Evolutionary conservation across 441 rosid species (phyloP), one percentile per base, ranked within the genome.

Genomic region (Isatis lusitanica): DNA sequence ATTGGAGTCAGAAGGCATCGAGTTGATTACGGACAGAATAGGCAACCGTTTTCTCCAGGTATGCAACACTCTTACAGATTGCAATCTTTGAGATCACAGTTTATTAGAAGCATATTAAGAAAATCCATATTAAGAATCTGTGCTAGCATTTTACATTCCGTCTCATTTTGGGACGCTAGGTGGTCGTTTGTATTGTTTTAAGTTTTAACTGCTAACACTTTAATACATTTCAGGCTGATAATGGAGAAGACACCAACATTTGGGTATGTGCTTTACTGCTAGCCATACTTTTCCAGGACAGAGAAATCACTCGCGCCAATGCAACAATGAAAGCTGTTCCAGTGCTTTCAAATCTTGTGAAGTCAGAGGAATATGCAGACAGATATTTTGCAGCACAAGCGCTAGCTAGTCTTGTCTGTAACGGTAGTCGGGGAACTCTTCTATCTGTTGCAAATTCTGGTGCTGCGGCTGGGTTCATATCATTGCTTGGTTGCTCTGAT

Each of bases 371-470:
- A 76, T 82, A 79, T 8, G 88, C 96, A 66, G 88, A 90, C 80
- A 87, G 93, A 83, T 96, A 90, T 81, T 96, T 94, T 85, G 96
- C 96, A 79, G 99, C 98, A 39, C 98, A 96, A 87, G 98, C 98
- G 55, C 63, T 92, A 42, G 87, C 97, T 59, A 94, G 98, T 85
- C 86, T 96, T 57, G 96, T 96, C 76, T 92, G 99, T 77, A 96
- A 96, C 70, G 99, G 99, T 74, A 96, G 98, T 80, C 74, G 99
- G 81, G 99, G 99, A 43, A 96, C 98, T 58, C 94, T 96, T 66
- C 85, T 96, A 40, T 94, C 99, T 67, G 99, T 96, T 83, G 97
- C 98, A 60, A 96, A 92, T 84, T 96, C 99, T 16, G 98, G 98
- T 67, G 97, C 98, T 50, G 95, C 97, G 9, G 90, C 88, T 68